Conservation (phyloP, 768 basidiomycete genomes). For the Pholiota conissans region DNA sequence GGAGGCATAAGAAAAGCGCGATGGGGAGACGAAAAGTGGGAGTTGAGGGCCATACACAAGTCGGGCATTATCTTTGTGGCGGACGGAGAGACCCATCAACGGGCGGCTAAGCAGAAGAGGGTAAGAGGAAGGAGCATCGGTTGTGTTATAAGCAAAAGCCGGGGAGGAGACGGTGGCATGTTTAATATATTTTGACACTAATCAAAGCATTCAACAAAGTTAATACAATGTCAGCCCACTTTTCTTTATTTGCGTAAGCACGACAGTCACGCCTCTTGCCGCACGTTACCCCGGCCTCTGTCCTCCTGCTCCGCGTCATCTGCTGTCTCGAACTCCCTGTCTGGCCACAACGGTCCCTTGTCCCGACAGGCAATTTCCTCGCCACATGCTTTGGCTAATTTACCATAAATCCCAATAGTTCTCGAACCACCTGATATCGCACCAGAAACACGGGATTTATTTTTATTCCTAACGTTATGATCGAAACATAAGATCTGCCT, state of each 20-base stretch:
- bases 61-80: conserved; percentile 13
- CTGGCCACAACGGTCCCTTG: conserved; percentile 9
- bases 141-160: conserved; percentile 14
- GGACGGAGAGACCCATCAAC: conserved; percentile 2
- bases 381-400: background rate
- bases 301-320: background rate
- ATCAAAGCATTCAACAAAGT: conserved; percentile 4
- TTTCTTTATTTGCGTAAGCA: conserved; percentile 36
- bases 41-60: conserved; percentile 3
- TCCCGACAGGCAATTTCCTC: background rate
- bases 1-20: conserved; percentile 19
- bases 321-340: background rate
- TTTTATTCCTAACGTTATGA: background rate
- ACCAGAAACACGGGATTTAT: background rate
- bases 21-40: conserved; percentile 13
- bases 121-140: conserved; percentile 5
- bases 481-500: background rate
- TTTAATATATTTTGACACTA: conserved; percentile 21
- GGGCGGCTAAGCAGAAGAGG: conserved; percentile 4
- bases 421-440: background rate
- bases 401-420: background rate
- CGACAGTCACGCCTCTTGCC: conserved; percentile 5
- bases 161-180: conserved; percentile 23
- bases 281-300: background rate
- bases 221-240: conserved; percentile 38